These are phyloP conservation scores for Ophiostoma novo-ulmi DNA, from an alignment of 2,329 filamentous ascomycete genomes.

Conservation along the genomic window DNA sequence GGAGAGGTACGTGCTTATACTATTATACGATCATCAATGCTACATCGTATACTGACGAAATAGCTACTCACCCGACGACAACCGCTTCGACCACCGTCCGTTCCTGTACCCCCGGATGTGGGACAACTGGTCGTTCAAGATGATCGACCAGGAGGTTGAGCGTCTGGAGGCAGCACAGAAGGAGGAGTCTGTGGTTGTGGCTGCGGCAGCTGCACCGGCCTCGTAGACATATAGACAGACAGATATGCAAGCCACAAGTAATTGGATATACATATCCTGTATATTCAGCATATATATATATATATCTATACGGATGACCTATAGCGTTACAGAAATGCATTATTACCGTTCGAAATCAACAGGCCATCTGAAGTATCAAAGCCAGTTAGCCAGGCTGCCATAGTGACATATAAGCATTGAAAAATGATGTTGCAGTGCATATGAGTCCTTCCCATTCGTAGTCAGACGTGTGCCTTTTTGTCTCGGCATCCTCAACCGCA, in stretches of 20 bases:
- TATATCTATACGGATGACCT: neutral
- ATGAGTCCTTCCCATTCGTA: neutral
- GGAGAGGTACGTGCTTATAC: constrained; percentile 21
- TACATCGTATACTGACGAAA: neutral
- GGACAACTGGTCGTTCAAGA: constrained; percentile 33
- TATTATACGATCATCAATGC: neutral
- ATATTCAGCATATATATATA: no score
- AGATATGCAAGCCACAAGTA: neutral
- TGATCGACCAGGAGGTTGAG: constrained; percentile 34
- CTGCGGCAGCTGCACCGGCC: neutral
- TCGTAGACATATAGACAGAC: neutral
- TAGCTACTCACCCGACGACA: constrained; percentile 40
- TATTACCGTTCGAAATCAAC: neutral
- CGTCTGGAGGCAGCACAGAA: constrained; percentile 30
- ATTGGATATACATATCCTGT: no score
- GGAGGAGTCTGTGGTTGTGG: neutral
- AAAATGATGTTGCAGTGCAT: neutral
- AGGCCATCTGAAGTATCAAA: neutral
- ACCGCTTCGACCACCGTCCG: constrained; percentile 39
- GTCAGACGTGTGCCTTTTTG: constrained; percentile 24
- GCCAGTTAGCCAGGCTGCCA: neutral
- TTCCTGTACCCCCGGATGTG: constrained; percentile 38
- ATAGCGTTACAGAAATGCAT: neutral
- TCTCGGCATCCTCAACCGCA: constrained; percentile 28
- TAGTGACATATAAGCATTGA: neutral